Conservation (phyloP, 2,329 filamentous ascomycete genomes). For the Penicillium concentricum region DNA sequence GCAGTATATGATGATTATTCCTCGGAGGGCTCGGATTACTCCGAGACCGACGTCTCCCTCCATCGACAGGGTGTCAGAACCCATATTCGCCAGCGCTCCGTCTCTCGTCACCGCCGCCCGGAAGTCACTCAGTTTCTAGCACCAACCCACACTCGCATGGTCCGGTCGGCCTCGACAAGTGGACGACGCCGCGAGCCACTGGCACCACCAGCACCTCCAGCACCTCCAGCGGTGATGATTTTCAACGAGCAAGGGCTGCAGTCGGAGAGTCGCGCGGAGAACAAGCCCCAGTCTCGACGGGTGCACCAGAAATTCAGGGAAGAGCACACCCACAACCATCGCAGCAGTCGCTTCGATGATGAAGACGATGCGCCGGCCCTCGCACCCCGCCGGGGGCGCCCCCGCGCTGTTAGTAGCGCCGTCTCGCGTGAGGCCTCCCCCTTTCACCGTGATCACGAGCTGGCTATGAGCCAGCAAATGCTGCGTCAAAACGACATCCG, state of each 20-base stretch:
- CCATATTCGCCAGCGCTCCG: slow-evolving; percentile 30
- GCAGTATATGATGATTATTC: slow-evolving; percentile 10
- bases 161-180: slow-evolving; percentile 39
- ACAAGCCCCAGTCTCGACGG: slow-evolving; percentile 27
- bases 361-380: slow-evolving; percentile 20
- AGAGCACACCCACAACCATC: neutral
- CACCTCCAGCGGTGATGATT: slow-evolving; percentile 29
- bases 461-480: slow-evolving; percentile 35
- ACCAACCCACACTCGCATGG: slow-evolving; percentile 27
- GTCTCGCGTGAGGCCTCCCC: slow-evolving; percentile 29
- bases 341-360: slow-evolving; percentile 23
- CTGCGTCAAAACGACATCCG: slow-evolving; percentile 34
- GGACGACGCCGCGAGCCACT: slow-evolving; percentile 24
- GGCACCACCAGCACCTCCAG: neutral
- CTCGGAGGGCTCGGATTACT: slow-evolving; percentile 34
- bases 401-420: slow-evolving; percentile 20
- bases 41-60: slow-evolving; percentile 38
- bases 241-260: slow-evolving; percentile 35
- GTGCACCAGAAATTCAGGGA: slow-evolving; percentile 21
- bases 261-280: slow-evolving; percentile 28
- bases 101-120: slow-evolving; percentile 33
- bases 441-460: slow-evolving; percentile 34
- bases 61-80: slow-evolving; percentile 22
- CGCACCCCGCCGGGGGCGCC: slow-evolving; percentile 16
- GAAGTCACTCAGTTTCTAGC: slow-evolving; percentile 24